phyloP scores from a whole-genome alignment of 345 rosid genomes.

The Populus euphratica region DNA sequence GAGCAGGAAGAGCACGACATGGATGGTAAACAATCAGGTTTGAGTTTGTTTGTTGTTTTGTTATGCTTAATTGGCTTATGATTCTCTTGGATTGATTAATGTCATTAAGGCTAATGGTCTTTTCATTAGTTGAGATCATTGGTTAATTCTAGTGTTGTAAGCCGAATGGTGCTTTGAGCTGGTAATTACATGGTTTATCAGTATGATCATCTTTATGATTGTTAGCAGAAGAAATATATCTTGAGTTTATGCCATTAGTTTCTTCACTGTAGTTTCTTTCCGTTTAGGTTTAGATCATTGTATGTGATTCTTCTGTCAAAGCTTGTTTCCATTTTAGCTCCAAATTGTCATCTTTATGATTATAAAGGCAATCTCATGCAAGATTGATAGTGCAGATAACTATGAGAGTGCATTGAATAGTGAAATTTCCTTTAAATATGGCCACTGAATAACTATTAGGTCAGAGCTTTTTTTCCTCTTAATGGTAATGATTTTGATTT shows the following conservation, averaged over 20 bases:
- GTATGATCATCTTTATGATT: neutral
- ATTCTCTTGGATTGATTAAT: neutral
- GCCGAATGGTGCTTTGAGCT: too few species aligned
- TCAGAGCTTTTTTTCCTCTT: neutral
- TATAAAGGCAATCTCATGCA: neutral
- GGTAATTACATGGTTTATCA: neutral
- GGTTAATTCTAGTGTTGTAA: neutral
- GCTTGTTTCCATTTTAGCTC: conserved; percentile 2
- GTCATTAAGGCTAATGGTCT: neutral
- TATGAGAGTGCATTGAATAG: neutral
- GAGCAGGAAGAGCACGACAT: conserved; percentile 53
- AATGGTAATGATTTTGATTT: neutral
- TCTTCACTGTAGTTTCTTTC: neutral
- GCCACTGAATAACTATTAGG: neutral
- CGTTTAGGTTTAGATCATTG: neutral
- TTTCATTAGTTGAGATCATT: neutral
- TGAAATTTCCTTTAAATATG: neutral
- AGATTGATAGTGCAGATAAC: neutral
- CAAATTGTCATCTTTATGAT: neutral
- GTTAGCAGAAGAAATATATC: neutral
- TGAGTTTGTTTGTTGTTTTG: neutral
- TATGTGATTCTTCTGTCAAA: neutral
- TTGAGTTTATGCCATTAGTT: neutral
- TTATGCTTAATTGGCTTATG: neutral
- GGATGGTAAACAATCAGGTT: conserved; percentile 49